These are phyloP conservation scores for Oleoguttula mirabilis DNA, from an alignment of 495 filamentous ascomycete species.

Conservation along the genomic window DNA sequence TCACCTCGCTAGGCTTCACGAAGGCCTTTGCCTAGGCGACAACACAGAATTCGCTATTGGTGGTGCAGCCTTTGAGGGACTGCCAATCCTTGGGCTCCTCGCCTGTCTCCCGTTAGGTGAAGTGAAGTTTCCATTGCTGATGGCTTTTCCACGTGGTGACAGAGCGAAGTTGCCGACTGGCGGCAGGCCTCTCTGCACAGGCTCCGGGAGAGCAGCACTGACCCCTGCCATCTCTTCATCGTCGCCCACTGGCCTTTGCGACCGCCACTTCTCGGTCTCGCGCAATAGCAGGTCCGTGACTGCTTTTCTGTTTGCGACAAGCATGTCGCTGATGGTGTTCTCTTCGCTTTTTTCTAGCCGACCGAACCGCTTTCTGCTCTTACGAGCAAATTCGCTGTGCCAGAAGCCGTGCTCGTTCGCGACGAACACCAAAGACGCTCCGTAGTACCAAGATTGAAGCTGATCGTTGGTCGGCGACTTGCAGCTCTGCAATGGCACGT, in stretches of 20 bases:
- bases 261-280: constrained; percentile 24
- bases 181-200: neutral
- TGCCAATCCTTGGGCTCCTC: constrained; percentile 2
- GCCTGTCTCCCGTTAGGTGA: neutral
- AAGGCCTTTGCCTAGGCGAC: constrained; percentile 1
- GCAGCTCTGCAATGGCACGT: constrained; percentile 30
- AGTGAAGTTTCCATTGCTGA: no score
- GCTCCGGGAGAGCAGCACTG: neutral
- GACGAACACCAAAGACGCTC: constrained; percentile 52
- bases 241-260: constrained; percentile 1
- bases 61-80: constrained; percentile 4
- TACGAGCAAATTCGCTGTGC: constrained; percentile 30
- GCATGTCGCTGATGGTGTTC: constrained; percentile 27
- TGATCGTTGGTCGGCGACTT: constrained; percentile 28
- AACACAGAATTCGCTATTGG: constrained; percentile 7
- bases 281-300: constrained; percentile 21
- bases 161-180: constrained; percentile 12
- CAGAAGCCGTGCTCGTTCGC: constrained; percentile 59
- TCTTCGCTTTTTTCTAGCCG: constrained; percentile 21
- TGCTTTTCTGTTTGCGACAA: constrained; percentile 23
- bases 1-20: constrained; percentile 1
- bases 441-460: constrained; percentile 32
- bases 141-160: neutral
- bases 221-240: constrained; percentile 6
- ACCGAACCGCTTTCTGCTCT: constrained; percentile 28